Evolutionary conservation across 106 monocot genomes (phyloP), one percentile per base, ranked within the genome.

Genomic region (Narthecium ossifragum): DNA sequence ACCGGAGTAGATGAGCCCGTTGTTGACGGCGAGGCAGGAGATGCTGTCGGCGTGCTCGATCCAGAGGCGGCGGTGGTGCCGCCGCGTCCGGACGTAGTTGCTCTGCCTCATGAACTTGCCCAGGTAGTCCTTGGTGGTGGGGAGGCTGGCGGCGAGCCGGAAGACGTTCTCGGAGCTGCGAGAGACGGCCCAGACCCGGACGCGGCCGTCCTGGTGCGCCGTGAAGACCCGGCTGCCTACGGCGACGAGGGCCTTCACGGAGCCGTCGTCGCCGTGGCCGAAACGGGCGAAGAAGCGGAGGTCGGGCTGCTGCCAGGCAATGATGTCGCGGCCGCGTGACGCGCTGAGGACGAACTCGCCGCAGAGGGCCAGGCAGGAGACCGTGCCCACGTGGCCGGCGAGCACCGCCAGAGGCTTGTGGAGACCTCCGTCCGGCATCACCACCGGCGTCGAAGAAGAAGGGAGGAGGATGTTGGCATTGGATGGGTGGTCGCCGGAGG

Each of bases 321-420:
- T 68, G 57, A 83, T 83, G 68, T 91, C 91, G 12, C 38, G 33
- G 36, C 59, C 70, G 36, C 27, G 51, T 31, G 91, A 91, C 41
- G 91, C 91, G 63, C 79, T 82, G 50, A 91, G 70, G 18, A 91
- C 46, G 76, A 91, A 91, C 74, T 86, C 91, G 10, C 85, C 86
- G 51, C 79, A 86, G 55, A 91, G 68, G 51, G 91, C 75, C 17
- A 91, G 70, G 63, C 71, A 71, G 27, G 82, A 77, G 25, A 91
- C 65, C 34, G 85, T 31, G 25, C 71, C 74, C n/a, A 46, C 25
- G 64, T 91, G 85, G 43, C 46, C 82, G 3, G 70, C 62, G 13
- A 91, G 63, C n/a, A 76, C 79, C 5, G 86, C 76, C 0, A 80
- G 62, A 13, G 55, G 40, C 56, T 63, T 76, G 64, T 73, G 57